These are phyloP conservation scores for Betula pendula DNA, from an alignment of 306 rosid genomes.

Conservation along the genomic window DNA sequence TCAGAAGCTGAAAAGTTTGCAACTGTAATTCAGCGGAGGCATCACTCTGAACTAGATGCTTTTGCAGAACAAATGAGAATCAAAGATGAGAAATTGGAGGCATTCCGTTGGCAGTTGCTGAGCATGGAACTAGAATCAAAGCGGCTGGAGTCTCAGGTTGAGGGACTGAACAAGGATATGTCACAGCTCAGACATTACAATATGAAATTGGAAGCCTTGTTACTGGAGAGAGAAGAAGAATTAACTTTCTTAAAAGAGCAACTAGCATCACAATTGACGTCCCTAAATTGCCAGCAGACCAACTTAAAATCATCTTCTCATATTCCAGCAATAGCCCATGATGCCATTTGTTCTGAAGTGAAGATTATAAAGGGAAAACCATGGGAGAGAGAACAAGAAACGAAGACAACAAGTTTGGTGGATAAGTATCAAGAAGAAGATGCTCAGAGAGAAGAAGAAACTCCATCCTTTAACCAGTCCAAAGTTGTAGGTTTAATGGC, in stretches of 20 bases:
- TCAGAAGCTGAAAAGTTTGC: slow-evolving; percentile 86
- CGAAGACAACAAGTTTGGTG: slow-evolving; percentile 33
- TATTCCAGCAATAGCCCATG: slow-evolving; percentile 41
- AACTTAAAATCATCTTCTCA: slow-evolving; percentile 38
- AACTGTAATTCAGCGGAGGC: slow-evolving; percentile 69
- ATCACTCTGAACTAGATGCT: slow-evolving; percentile 84
- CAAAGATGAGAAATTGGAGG: slow-evolving; percentile 87
- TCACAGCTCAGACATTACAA: slow-evolving; percentile 72
- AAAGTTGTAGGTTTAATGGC: slow-evolving; percentile 14
- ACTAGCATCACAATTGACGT: slow-evolving; percentile 51
- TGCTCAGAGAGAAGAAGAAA: slow-evolving; percentile 22
- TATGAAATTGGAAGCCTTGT: slow-evolving; percentile 63
- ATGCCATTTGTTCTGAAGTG: slow-evolving; percentile 45
- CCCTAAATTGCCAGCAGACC: slow-evolving; percentile 32
- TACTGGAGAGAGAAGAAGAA: slow-evolving; percentile 61
- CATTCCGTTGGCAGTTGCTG: slow-evolving; percentile 73
- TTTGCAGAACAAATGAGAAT: slow-evolving; percentile 82
- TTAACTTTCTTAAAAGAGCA: slow-evolving; percentile 60
- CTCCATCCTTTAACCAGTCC: background rate
- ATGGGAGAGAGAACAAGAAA: slow-evolving; percentile 49
- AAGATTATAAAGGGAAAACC: slow-evolving; percentile 50
- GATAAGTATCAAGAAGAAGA: slow-evolving; percentile 34
- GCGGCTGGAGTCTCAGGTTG: slow-evolving; percentile 69
- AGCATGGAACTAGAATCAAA: slow-evolving; percentile 82
- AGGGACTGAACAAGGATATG: slow-evolving; percentile 65